Conservation (phyloP, 2,329 filamentous ascomycete genomes). For the Aurifilum marmelostoma region DNA sequence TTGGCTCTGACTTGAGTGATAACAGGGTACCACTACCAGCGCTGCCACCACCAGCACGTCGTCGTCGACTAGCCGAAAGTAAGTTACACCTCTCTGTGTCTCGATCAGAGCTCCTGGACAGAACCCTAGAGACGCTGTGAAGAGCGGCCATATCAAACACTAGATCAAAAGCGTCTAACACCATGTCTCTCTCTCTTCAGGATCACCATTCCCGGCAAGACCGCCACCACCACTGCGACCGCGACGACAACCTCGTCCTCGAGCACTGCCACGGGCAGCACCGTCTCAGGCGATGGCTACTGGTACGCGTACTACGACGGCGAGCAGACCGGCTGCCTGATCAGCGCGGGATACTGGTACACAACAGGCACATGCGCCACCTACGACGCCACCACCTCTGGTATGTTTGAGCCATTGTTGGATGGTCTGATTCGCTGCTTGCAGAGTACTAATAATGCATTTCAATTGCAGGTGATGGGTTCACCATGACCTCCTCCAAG, state of each 20-base stretch:
- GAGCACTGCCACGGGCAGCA: slow-evolving; percentile 40
- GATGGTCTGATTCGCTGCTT: too few species aligned
- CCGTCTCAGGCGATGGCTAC: slow-evolving; percentile 58
- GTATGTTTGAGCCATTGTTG: background rate
- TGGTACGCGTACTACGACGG: slow-evolving; percentile 58
- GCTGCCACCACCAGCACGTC: background rate
- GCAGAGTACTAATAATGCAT: background rate
- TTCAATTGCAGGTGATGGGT: slow-evolving; percentile 42
- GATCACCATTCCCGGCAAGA: slow-evolving; percentile 14
- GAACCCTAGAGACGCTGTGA: background rate
- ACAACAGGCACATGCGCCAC: slow-evolving; percentile 68
- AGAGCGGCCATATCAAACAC: background rate
- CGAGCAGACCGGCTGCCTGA: slow-evolving; percentile 65
- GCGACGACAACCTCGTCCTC: slow-evolving; percentile 38
- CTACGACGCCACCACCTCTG: slow-evolving; percentile 56
- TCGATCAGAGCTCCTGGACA: background rate
- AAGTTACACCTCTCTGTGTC: background rate
- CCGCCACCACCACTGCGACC: slow-evolving; percentile 36
- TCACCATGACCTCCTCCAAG: slow-evolving; percentile 62
- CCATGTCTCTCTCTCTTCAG: background rate
- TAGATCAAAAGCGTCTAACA: background rate
- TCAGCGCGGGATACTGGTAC: slow-evolving; percentile 70
- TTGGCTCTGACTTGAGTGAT: background rate
- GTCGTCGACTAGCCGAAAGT: slow-evolving; percentile 10
- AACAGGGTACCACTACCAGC: background rate